Evolutionary conservation across 169 alveolate species (phyloP), one percentile per base, ranked within the genome.

Genomic region (Cryptosporidium parvum): DNA sequence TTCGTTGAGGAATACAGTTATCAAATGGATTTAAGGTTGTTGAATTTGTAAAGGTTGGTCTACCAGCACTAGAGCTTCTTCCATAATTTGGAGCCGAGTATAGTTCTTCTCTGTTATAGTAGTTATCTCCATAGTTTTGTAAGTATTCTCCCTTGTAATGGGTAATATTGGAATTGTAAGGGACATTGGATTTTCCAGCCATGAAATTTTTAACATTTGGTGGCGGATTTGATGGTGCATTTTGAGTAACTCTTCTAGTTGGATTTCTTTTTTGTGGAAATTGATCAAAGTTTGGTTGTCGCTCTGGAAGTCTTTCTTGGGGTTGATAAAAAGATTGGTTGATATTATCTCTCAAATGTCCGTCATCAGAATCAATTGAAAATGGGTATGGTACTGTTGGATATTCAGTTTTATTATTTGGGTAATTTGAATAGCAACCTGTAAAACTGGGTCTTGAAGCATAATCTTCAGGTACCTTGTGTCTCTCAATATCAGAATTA

Each of bases 361-460:
- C 86, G 58, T 48, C 85, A 44, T 71, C 85, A 26, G 52, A 29
- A 42, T 56, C 68, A 35, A 73, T 73, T 18, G 72, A 73, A 29
- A 31, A 73, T 58, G 86, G 86, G 45, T 80, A 65, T 18, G 89
- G 89, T 6, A 80, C 75, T 35, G 80, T 39, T 9, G 89, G 80
- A 35, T 8, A 73, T 42, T 73, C 86, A 9, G 68, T 3, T 29
- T 31, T 56, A 14, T 53, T 73, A 52, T 58, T 73, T 9, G 31
- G 37, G 23, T 42, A 16, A 33, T 37, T 7, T 31, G 59, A n/a
- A 31, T 52, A 35, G 14, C 39, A 23, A 9, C 39, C 12, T n/a
- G 33, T 14, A 21, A 37, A 21, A 12, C 69, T 59, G 21, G 70
- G 39, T 39, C 42, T 62, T 14, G 89, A 26, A 35, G 31, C 14